These are phyloP conservation scores for Epichloe gansuensis DNA, from an alignment of 2,329 filamentous ascomycete species.

Conservation along the genomic window DNA sequence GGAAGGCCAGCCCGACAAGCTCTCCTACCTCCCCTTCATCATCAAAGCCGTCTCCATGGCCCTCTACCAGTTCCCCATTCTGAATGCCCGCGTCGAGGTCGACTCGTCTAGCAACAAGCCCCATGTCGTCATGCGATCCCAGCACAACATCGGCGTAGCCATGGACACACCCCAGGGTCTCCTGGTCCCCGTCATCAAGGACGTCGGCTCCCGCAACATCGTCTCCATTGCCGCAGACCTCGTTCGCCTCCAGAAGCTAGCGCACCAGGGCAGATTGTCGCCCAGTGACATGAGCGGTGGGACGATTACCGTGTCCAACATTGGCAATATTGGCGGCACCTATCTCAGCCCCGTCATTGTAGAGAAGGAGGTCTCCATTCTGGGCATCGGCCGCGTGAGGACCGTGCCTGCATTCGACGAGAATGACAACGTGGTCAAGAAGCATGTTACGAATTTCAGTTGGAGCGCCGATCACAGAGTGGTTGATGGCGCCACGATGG, in stretches of 20 bases:
- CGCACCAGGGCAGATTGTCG: constrained; percentile 59
- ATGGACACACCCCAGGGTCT: constrained; percentile 87
- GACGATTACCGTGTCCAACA: constrained; percentile 93
- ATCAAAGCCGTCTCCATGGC: constrained; percentile 89
- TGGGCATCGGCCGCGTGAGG: constrained; percentile 74
- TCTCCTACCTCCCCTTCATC: constrained; percentile 88
- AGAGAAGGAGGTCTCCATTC: constrained; percentile 78
- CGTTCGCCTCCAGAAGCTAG: constrained; percentile 57
- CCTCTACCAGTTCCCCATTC: constrained; percentile 66
- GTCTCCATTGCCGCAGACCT: constrained; percentile 68
- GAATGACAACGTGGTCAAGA: constrained; percentile 49
- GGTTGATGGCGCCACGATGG: constrained; percentile 89
- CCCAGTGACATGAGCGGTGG: constrained; percentile 68
- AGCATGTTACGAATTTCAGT: constrained; percentile 78
- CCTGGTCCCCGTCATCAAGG: constrained; percentile 80
- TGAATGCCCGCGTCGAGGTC: constrained; percentile 81
- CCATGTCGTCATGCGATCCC: constrained; percentile 60
- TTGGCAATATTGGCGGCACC: constrained; percentile 86
- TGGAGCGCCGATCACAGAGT: constrained; percentile 95
- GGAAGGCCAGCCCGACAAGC: constrained; percentile 42
- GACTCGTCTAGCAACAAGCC: constrained; percentile 57
- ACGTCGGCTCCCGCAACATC: constrained; percentile 67
- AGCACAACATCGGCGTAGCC: constrained; percentile 91
- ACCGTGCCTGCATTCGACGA: constrained; percentile 67
- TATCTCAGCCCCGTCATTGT: constrained; percentile 88